Evolutionary conservation across 202 grass and related monocot genomes (phyloP).

Genomic region (Carex arenaria): DNA sequence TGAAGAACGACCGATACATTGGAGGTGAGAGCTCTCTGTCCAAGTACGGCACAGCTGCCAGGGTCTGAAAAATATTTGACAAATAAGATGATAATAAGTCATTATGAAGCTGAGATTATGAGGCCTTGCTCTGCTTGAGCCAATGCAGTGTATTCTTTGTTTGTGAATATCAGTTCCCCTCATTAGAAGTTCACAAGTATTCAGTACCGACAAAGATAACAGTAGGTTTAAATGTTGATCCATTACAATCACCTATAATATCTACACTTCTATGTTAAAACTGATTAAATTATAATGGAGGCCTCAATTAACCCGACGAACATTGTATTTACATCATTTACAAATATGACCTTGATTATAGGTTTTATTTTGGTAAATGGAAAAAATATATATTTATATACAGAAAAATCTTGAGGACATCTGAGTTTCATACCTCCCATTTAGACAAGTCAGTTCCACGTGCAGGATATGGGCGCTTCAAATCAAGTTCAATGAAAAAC

Average conservation of each 20-base stretch:
- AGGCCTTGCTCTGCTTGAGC: not conserved
- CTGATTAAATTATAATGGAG: not conserved
- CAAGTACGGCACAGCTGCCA: slow-evolving; percentile 65
- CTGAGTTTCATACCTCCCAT: slow-evolving; percentile 70
- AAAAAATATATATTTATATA: not conserved
- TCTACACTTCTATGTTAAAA: not conserved
- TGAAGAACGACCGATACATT: slow-evolving; percentile 79
- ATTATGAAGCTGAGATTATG: not conserved
- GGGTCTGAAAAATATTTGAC: slow-evolving; percentile 43
- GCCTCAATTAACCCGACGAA: not conserved
- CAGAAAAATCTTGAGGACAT: not conserved
- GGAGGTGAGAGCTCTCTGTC: slow-evolving; percentile 91
- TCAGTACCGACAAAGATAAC: not conserved
- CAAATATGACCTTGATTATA: not conserved
- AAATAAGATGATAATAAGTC: not conserved
- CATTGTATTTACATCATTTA: not conserved
- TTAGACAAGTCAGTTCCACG: slow-evolving; percentile 68
- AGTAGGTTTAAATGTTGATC: not conserved
- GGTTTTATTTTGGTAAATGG: not conserved
- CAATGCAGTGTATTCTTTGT: not conserved
- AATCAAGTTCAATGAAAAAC: slow-evolving; percentile 85
- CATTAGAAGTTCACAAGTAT: not conserved
- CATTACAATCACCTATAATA: not conserved
- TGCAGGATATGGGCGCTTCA: slow-evolving; percentile 66
- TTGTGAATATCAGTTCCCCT: not conserved